Percentiles rank a stretch among this genome's conserved stretches.
Evolutionary conservation across 441 rosid species (phyloP).

Genomic region (Erodium texanum): DNA sequence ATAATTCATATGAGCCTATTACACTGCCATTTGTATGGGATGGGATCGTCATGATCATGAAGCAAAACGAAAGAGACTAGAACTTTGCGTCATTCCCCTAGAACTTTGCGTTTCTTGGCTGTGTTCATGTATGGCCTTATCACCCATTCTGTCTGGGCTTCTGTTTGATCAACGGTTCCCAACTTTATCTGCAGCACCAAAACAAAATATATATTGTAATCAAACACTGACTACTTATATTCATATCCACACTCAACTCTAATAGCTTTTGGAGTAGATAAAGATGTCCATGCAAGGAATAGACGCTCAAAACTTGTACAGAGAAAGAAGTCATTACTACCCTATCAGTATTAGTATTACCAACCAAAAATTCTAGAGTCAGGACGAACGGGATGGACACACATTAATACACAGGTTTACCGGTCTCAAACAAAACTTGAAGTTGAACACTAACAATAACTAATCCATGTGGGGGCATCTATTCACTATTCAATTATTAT

Average conservation of each 20-base stretch:
- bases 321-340: too few relatives aligned
- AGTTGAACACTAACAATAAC: conserved; percentile 1
- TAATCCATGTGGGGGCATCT: background rate
- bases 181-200: conserved; percentile 46
- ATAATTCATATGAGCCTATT: background rate
- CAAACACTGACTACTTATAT: background rate
- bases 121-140: conserved; percentile 89
- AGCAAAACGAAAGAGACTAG: background rate
- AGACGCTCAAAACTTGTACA: too few relatives aligned
- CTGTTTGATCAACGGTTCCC: conserved; percentile 78
- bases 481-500: background rate
- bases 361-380: too few relatives aligned
- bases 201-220: background rate
- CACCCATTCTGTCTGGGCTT: conserved; percentile 84
- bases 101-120: conserved; percentile 48
- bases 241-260: background rate
- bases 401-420: background rate
- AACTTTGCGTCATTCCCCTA: conserved; percentile 43
- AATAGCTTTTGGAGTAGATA: background rate
- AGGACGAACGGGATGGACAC: too few relatives aligned
- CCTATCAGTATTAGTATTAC: too few relatives aligned
- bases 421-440: background rate
- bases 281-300: background rate
- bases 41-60: too few relatives aligned
- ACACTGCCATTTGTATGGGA: background rate